Base-by-base conservation (phyloP, 225 moss, liverwort and hornwort genomes). In the Neckera pumila region DNA sequence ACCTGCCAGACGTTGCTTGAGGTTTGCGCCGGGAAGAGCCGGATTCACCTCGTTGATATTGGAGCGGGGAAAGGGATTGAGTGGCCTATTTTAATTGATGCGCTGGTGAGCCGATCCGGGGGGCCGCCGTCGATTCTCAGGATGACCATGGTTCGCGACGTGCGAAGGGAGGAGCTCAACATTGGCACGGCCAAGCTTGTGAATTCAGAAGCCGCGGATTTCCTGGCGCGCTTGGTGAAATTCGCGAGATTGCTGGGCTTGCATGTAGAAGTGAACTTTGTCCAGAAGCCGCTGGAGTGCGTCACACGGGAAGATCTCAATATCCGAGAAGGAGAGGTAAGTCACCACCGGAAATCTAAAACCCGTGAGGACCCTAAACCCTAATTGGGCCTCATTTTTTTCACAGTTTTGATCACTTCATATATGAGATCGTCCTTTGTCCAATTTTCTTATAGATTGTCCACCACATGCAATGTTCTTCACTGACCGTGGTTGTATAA, bases 61-160 rank as follows among this genome's bases (percentile, higher is more conserved):
- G 97, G 97, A 71, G 95, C 91, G 26, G 92, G 92, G 56, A 93
- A 96, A 88, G 97, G 97, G 13, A 93, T 95, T 12, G 96, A 97
- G 56, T 97, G 97, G 97, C 97, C 97, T 14, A 93, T 92, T 47
- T 95, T 97, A 22, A 97, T 97, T 7, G 97, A 97, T 76, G 93
- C 96, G 82, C 94, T 97, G 12, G 95, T 94, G 45, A 95, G 94
- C 66, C 92, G 97, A 59, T 85, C 93, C 61, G 94, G 96, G 34
- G 94, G 97, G 30, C 96, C 97, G 85, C 97, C 97, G 14, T 86
- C 95, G 73, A 63, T 96, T 61, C 90, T 97, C 57, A 83, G 95
- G 30, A 86, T 97, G 85, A 97, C 96, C 61, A 91, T 94, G 78
- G 85, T 97, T 83, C 92, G 91, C 65, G 97, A 97, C 80, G 61